Percentiles rank a stretch among this genome's conserved stretches.
These are phyloP conservation scores for Ceratocystis destructans DNA, from an alignment of 2,329 filamentous ascomycete species.

Conservation along the genomic window DNA sequence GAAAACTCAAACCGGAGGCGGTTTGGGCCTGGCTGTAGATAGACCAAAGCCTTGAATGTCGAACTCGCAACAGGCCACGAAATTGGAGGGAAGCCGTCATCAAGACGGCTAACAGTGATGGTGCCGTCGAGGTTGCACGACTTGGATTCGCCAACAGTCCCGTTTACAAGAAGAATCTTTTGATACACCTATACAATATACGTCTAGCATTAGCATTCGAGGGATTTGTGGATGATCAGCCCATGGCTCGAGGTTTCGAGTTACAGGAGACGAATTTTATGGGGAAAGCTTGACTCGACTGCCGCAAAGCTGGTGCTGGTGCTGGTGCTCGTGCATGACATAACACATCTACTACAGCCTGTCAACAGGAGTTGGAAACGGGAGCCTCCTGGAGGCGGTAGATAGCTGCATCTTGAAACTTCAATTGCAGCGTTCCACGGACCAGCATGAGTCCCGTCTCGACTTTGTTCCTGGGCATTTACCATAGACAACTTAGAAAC, in stretches of 20 bases:
- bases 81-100: slow-evolving; percentile 71
- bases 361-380: neutral
- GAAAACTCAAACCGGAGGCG: slow-evolving; percentile 75
- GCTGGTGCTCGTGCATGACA: too few relatives aligned
- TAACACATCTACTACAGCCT: neutral
- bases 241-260: neutral
- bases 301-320: neutral
- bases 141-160: slow-evolving; percentile 57
- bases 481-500: neutral
- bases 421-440: neutral
- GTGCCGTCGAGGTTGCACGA: slow-evolving; percentile 60
- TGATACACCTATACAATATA: slow-evolving; percentile 58
- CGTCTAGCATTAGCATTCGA: neutral
- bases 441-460: neutral
- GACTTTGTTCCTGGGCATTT: neutral
- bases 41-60: slow-evolving; percentile 81
- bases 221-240: neutral
- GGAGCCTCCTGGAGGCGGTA: neutral
- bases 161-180: slow-evolving; percentile 71
- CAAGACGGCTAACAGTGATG: slow-evolving; percentile 64
- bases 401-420: neutral
- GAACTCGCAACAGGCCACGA: slow-evolving; percentile 80
- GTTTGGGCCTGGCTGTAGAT: slow-evolving; percentile 85
- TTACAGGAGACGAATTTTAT: neutral
- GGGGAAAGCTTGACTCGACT: neutral